These are phyloP conservation scores for Cystoisospora suis DNA, from an alignment of 169 alveolate species.

Conservation along the genomic window DNA sequence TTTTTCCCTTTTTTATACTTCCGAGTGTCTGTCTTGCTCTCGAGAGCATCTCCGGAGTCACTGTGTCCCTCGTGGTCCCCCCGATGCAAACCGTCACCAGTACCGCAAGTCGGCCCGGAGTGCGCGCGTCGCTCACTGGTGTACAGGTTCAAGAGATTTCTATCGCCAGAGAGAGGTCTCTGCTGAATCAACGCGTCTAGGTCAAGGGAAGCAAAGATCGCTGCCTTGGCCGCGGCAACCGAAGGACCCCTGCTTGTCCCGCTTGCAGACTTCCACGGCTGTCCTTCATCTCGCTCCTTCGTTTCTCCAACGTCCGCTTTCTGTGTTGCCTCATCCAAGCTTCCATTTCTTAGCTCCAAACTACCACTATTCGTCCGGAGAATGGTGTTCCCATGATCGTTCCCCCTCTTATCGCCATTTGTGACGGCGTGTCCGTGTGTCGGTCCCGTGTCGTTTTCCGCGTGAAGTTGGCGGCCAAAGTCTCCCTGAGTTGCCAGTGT, in stretches of 20 bases:
- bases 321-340: neutral
- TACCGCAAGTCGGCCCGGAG: neutral
- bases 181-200: constrained; percentile 4
- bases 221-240: no score
- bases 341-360: neutral
- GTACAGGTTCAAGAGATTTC: neutral
- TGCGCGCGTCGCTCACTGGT: neutral
- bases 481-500: no score
- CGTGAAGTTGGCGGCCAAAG: no score
- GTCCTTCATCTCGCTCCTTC: neutral
- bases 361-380: no score
- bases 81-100: neutral
- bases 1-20: neutral
- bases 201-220: neutral
- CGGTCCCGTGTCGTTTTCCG: no score
- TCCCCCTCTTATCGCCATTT: no score
- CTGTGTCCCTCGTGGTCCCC: neutral
- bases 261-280: neutral
- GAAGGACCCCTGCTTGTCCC: no score
- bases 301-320: neutral
- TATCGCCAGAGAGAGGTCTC: constrained; percentile 14
- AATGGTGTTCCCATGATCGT: no score
- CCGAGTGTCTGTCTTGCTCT: neutral
- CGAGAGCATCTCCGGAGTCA: neutral
- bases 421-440: no score